Evolutionary conservation across 2,329 filamentous ascomycete species (phyloP).

Genomic region (Dactylellina drechsleri): DNA sequence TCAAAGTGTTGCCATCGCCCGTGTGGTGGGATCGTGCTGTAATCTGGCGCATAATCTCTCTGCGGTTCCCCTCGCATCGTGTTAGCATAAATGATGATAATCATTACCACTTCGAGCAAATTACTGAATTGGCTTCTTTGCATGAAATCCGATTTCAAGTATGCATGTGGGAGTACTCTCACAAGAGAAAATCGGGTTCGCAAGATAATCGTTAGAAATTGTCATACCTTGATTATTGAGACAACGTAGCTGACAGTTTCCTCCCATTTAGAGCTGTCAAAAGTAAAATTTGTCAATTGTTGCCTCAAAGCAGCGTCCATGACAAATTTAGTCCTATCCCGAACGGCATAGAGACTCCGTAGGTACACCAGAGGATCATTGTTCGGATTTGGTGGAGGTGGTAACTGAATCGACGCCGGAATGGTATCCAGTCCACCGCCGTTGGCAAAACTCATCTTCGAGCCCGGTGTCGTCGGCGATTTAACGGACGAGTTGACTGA

Average conservation of each 20-base stretch:
- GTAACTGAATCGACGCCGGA: slow-evolving; percentile 77
- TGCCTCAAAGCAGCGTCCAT: slow-evolving; percentile 80
- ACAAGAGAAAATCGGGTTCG: neutral
- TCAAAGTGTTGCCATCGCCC: slow-evolving; percentile 86
- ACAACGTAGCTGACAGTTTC: slow-evolving; percentile 88
- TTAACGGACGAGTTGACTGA: slow-evolving; percentile 64
- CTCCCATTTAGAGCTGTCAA: slow-evolving; percentile 83
- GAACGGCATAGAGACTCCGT: slow-evolving; percentile 85
- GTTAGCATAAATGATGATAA: slow-evolving; percentile 7
- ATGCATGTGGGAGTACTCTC: too few relatives aligned
- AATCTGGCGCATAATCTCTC: slow-evolving; percentile 77
- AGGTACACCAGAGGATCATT: slow-evolving; percentile 91
- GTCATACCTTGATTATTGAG: slow-evolving; percentile 83
- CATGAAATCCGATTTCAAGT: neutral
- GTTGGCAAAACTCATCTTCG: slow-evolving; percentile 56
- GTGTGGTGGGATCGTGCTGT: slow-evolving; percentile 81
- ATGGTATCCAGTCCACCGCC: slow-evolving; percentile 63
- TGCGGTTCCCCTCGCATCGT: slow-evolving; percentile 59
- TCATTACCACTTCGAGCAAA: neutral
- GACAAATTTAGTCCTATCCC: slow-evolving; percentile 79
- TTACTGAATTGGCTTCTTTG: neutral
- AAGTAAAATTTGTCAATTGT: slow-evolving; percentile 83
- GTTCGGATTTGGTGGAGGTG: slow-evolving; percentile 84
- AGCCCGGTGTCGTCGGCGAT: slow-evolving; percentile 59
- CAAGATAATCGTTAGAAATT: neutral